Conservation (phyloP, 73 alveolate species). For the Stentor roeselii region DNA sequence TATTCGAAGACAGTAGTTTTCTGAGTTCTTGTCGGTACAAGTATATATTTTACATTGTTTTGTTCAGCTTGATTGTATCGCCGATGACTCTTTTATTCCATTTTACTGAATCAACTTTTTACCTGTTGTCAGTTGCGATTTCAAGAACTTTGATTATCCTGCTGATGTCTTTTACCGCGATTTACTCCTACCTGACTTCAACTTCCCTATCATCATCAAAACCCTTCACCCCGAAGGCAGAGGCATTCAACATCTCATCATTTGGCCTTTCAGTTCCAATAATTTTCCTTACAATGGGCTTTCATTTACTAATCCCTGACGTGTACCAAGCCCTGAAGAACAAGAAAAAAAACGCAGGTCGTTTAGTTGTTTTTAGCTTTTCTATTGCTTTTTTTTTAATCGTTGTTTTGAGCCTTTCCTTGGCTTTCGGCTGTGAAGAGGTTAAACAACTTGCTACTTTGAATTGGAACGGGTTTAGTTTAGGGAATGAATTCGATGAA, state of each 20-base stretch:
- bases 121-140: not conserved
- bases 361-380: not conserved
- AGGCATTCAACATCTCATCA: not conserved
- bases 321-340: not conserved
- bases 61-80: not conserved
- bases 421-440: not conserved
- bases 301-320: not conserved
- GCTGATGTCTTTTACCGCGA: not conserved
- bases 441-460: not conserved
- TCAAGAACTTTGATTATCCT: not conserved
- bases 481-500: not conserved
- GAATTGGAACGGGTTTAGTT: not conserved
- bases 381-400: not conserved
- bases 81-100: not conserved
- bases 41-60: not conserved
- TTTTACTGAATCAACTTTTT: not conserved
- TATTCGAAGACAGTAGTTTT: not conserved
- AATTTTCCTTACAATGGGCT: not conserved
- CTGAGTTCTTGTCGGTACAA: not conserved
- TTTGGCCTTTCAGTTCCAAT: conserved; percentile 6
- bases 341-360: not conserved
- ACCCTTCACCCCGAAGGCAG: not conserved
- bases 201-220: not conserved
- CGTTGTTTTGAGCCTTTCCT: not conserved
- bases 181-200: not conserved